Evolutionary conservation across 2,329 filamentous ascomycete genomes (phyloP).

Genomic region (Fusarium sp.): DNA sequence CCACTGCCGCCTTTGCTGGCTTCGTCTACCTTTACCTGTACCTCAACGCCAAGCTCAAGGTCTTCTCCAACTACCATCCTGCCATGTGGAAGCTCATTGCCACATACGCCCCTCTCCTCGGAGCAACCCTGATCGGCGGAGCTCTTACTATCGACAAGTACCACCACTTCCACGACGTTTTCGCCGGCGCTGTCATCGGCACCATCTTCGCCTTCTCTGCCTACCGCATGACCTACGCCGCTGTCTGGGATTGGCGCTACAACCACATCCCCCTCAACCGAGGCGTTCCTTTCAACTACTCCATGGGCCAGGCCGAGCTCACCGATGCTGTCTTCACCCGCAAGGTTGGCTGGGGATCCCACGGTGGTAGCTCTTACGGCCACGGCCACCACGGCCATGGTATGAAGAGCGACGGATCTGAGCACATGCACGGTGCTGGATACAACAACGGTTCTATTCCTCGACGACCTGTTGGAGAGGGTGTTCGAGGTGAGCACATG

Average conservation of each 20-base stretch:
- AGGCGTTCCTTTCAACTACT: conserved; percentile 66
- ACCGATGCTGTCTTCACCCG: conserved; percentile 69
- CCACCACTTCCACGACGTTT: conserved; percentile 82
- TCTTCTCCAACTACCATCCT: conserved; percentile 78
- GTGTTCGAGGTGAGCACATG: conserved; percentile 31
- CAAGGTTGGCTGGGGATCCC: conserved; percentile 69
- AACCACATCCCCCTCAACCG: conserved; percentile 75
- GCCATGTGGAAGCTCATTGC: conserved; percentile 79
- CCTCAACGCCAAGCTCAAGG: conserved; percentile 83
- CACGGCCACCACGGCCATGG: conserved; percentile 21
- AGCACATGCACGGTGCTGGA: conserved; percentile 27
- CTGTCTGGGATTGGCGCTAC: conserved; percentile 75
- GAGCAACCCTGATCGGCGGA: conserved; percentile 75
- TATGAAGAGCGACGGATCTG: conserved; percentile 30
- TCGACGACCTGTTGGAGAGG: conserved; percentile 31
- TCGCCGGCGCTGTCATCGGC: conserved; percentile 75
- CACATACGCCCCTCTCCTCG: conserved; percentile 74
- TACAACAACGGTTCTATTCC: conserved; percentile 34
- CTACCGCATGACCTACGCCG: conserved; percentile 76
- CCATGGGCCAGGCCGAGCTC: conserved; percentile 58
- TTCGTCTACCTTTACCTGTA: conserved; percentile 79
- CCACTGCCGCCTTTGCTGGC: conserved; percentile 78
- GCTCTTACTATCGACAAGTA: conserved; percentile 78
- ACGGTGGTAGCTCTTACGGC: conserved; percentile 25
- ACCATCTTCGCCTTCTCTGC: conserved; percentile 73